Base-by-base conservation (phyloP, 306 rosid genomes). In the Vigna reflexopilosa region DNA sequence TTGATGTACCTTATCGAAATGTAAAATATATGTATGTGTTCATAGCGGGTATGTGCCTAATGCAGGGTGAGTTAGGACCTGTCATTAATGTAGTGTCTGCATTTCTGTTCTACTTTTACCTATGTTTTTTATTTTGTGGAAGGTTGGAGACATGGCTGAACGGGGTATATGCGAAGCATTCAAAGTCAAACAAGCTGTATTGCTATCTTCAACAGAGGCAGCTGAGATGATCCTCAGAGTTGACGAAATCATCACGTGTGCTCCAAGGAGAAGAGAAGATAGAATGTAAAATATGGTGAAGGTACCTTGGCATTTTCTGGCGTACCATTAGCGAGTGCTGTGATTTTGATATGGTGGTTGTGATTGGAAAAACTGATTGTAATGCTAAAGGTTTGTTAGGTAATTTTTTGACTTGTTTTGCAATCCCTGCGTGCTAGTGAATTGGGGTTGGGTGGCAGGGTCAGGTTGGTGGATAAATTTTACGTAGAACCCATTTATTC, bases 161-260 rank as follows among this genome's bases (percentile, higher is more conserved):
- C 82, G 79, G 30, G 99, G 99, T 11, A 96, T 93, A 38, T 88
- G 81, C 20, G 99, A 96, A 85, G 72, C 98, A 7, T 95, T 95
- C 83, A 91, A 93, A 84, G 98, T 93, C 61, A 95, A 95, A 93
- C 97, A 93, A 52, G 98, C 99, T 38, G 88, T 95, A 48, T 81
- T 95, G 86, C 91, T 93, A 30, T 96, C 99, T 64, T 85, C 99
- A 13, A 96, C 98, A 8, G 99, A 93, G 88, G 99, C 98, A 12
- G 94, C 96, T 73, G 99, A 93, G 86, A 96, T 95, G 99, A 91
- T 95, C 80, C 99, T 95, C 44, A 86, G 99, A 84, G 98, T 95
- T 62, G 99, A 96, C 72, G 97, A 91, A 83, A 96, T 96, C 88
- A 93, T 96, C 78, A 93, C 97, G 0, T 95, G 99, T 79, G 99